Conservation (phyloP, 176 grass and related monocot genomes). For the Miscanthus lutarioriparius region DNA sequence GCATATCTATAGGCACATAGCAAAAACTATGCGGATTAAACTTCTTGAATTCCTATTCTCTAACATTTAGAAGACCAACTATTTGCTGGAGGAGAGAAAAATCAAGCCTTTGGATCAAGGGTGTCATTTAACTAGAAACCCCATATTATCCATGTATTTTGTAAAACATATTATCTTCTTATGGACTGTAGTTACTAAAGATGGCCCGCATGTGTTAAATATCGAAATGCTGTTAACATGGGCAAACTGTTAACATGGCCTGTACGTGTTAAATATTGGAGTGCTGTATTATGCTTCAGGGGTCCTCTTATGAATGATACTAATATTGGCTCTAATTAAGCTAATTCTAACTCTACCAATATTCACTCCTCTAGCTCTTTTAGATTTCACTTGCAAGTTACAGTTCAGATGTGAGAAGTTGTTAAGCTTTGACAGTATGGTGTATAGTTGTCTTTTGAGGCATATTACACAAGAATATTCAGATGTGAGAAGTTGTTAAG, state of each 20-base stretch:
- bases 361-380: neutral
- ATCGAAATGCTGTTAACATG: neutral
- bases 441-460: conserved; percentile 23
- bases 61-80: neutral
- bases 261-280: neutral
- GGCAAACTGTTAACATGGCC: neutral
- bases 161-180: conserved; percentile 21
- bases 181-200: conserved; percentile 7
- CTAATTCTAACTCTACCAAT: neutral
- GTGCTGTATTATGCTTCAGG: neutral
- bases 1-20: neutral
- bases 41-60: conserved; percentile 15
- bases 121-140: conserved; percentile 2
- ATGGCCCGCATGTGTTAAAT: neutral
- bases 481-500: neutral
- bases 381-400: conserved; percentile 20
- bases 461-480: no score
- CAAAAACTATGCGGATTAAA: neutral
- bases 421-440: conserved; percentile 16
- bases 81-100: conserved; percentile 9
- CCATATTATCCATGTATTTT: neutral
- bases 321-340: neutral
- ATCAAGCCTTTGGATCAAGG: neutral
- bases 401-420: neutral
- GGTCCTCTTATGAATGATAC: neutral